A percentile compares a stretch with the other conserved stretches of the same genome.
Evolutionary conservation across 2,329 filamentous ascomycete genomes (phyloP).

Genomic region (Leptographium galeiforme): DNA sequence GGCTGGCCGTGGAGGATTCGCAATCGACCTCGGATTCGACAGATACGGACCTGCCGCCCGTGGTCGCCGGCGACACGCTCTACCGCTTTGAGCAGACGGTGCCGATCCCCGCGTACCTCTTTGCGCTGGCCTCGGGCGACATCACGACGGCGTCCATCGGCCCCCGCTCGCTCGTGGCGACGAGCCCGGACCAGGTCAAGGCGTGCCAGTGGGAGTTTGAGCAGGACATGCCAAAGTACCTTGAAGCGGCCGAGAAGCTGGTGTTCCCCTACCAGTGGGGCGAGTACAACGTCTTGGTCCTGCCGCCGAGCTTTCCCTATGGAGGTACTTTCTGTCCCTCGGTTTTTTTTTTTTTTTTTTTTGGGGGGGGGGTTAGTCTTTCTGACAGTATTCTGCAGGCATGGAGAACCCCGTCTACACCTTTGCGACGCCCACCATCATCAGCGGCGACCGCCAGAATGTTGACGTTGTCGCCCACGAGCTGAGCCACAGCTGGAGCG

Average conservation of each 20-base stretch:
- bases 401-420: constrained; percentile 94
- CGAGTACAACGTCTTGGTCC: constrained; percentile 82
- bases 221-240: constrained; percentile 78
- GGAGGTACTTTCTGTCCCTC: constrained; percentile 40
- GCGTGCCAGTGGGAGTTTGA: constrained; percentile 87
- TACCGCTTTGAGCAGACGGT: constrained; percentile 85
- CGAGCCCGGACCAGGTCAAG: constrained; percentile 73
- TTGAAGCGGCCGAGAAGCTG: constrained; percentile 67
- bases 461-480: constrained; percentile 93
- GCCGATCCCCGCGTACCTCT: constrained; percentile 87
- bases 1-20: constrained; percentile 50
- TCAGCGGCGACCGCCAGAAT: constrained; percentile 82
- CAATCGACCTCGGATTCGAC: too few relatives aligned
- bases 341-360: neutral
- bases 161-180: constrained; percentile 70
- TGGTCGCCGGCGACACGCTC: constrained; percentile 44
- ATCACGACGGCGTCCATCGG: constrained; percentile 78
- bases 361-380: too few relatives aligned
- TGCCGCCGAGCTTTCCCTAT: constrained; percentile 84
- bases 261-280: constrained; percentile 90
- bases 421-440: constrained; percentile 87
- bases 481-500: constrained; percentile 68
- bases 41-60: constrained; percentile 25
- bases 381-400: constrained; percentile 24
- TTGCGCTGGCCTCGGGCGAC: constrained; percentile 81